Evolutionary conservation across 768 basidiomycete species (phyloP).

Genomic region (Tylopilus vinaceipallidus): DNA sequence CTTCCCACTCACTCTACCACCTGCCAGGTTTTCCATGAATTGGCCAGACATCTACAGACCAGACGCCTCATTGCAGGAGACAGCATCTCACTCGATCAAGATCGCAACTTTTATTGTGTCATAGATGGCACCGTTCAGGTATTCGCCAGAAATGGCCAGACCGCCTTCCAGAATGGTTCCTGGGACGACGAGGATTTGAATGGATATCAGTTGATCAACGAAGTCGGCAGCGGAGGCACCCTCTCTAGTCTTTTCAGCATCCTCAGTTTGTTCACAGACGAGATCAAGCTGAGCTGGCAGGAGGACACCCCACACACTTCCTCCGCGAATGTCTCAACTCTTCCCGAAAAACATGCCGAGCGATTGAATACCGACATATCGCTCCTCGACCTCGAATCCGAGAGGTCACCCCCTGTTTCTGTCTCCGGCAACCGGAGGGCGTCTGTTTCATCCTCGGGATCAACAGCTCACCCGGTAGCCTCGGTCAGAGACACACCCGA

Average conservation of each 20-base stretch:
- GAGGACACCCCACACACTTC: conserved; percentile 43
- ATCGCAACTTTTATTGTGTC: conserved; percentile 97
- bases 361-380: conserved; percentile 67
- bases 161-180: conserved; percentile 47
- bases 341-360: conserved; percentile 28
- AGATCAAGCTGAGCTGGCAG: conserved; percentile 91
- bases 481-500: conserved; percentile 21
- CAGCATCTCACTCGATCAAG: conserved; percentile 83
- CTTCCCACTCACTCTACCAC: not conserved
- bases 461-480: conserved; percentile 59
- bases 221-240: conserved; percentile 94
- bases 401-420: conserved; percentile 26
- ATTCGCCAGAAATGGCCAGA: conserved; percentile 68
- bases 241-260: conserved; percentile 96
- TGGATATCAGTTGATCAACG: conserved; percentile 94
- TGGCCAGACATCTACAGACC: conserved; percentile 94
- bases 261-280: conserved; percentile 93
- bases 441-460: conserved; percentile 66
- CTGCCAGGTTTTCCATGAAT: conserved; percentile 88
- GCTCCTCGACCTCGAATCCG: conserved; percentile 45
- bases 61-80: conserved; percentile 95
- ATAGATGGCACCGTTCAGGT: conserved; percentile 98
- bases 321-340: conserved; percentile 26
- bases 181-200: conserved; percentile 91
- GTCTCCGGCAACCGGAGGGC: conserved; percentile 41